Base-by-base conservation (phyloP, 2,329 filamentous ascomycete genomes). In the Lecanosticta acicola region DNA sequence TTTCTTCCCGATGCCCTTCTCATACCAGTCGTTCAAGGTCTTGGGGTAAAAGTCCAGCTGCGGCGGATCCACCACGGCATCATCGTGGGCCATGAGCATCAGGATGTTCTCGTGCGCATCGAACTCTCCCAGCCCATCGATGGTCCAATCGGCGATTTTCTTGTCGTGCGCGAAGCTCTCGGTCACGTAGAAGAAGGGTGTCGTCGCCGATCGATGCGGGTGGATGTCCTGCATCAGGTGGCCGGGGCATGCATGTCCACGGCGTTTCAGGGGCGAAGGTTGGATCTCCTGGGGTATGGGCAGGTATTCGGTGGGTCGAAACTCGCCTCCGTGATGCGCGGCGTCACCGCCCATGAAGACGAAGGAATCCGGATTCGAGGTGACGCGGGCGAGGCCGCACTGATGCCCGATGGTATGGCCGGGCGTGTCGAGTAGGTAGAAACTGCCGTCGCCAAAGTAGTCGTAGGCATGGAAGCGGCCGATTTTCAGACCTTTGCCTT, bases 401-500 rank as follows among this genome's bases (percentile, higher is more conserved):
- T 76, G 62, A 54, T 77, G 75, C 1, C 72, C 74, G 9, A 74
- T 59, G 0, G 71, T 68, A 54, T 79, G 76, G 1, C 78, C 78
- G 0, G 76, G 75, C 2, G 71, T 69, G 51, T 76, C 65, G 20
- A 80, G 65, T 1, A 80, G 65, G 55, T 78, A 79, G 51, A 81
- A 77, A 17, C 65, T 71, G 0, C 76, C 77, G 55, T 81, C 77
- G 2, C 71, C 70, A 45, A 79, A 80, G 55, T 71, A 79, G 56
- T 81, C 77, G 19, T 66, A 61, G 1, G 74, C 73, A 24, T 65
- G 54, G 55, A 75, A 76, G 7, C 66, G 57, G 1, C 71, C 73
- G 16, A 76, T 70, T 47, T 68, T 66, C 2, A 71, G 45, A 3
- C 53, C 59, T n/a, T 54, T 52, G 18, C 58, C 50, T 34, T 63